These are phyloP conservation scores for Cairneyella variabilis DNA, from an alignment of 495 filamentous ascomycete genomes.

Conservation along the genomic window DNA sequence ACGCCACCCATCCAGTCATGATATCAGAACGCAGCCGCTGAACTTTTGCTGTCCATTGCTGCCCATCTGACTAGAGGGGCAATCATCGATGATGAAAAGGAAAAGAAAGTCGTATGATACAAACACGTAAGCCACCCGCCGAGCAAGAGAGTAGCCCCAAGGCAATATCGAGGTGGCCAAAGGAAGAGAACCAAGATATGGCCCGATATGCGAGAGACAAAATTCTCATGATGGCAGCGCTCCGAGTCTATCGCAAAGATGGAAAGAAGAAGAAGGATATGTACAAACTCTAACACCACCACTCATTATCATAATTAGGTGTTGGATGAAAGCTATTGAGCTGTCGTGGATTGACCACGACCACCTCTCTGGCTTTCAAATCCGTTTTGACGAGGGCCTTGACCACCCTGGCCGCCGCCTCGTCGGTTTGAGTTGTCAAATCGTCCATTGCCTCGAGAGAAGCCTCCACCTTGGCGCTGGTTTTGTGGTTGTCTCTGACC, in stretches of 20 bases:
- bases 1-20: conserved; percentile 25
- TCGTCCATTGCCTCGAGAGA: conserved; percentile 28
- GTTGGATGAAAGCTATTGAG: conserved; percentile 19
- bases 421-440: conserved; percentile 33
- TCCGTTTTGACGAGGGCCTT: conserved; percentile 34
- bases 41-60: conserved; percentile 27
- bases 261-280: conserved; percentile 25
- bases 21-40: conserved; percentile 26
- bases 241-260: conserved; percentile 25
- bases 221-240: conserved; percentile 10
- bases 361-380: conserved; percentile 41
- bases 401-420: conserved; percentile 28
- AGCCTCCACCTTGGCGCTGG: conserved; percentile 26
- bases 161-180: conserved; percentile 2
- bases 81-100: conserved; percentile 8
- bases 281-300: conserved; percentile 23
- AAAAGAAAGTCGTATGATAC: conserved; percentile 30
- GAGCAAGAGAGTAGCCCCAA: conserved; percentile 10
- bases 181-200: conserved; percentile 9
- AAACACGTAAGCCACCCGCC: conserved; percentile 18
- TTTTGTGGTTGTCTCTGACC: conserved; percentile 33
- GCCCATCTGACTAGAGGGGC: conserved; percentile 22
- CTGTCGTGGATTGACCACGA: conserved; percentile 32
- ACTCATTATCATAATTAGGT: not conserved
- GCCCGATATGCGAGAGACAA: conserved; percentile 8